These are phyloP conservation scores for Gnomoniopsis sp. DNA, from an alignment of 2,329 filamentous ascomycete genomes.

Conservation along the genomic window DNA sequence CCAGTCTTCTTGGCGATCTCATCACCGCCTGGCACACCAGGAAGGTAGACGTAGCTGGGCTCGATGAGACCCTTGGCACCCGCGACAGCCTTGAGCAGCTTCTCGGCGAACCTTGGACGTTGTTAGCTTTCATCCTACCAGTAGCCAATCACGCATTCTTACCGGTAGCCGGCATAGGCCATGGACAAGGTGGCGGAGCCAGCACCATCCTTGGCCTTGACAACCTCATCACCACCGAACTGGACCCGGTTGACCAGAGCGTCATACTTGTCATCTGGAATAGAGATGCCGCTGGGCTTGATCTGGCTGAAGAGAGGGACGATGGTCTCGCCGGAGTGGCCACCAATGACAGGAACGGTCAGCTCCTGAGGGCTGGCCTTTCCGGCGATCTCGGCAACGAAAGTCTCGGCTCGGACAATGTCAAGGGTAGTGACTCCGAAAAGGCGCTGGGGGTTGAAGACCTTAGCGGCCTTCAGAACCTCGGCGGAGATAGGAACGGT, in stretches of 20 bases:
- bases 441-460: constrained; percentile 92
- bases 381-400: constrained; percentile 81
- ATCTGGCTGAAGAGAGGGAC: constrained; percentile 95
- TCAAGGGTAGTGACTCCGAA: constrained; percentile 99
- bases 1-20: constrained; percentile 81
- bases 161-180: constrained; percentile 92
- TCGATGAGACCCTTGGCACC: constrained; percentile 92
- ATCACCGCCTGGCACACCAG: constrained; percentile 82
- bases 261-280: constrained; percentile 87
- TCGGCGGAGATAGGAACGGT: constrained; percentile 97
- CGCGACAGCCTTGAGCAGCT: constrained; percentile 81
- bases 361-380: constrained; percentile 79
- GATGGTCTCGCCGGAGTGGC: constrained; percentile 97
- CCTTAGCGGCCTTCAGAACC: constrained; percentile 87
- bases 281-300: constrained; percentile 67
- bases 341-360: constrained; percentile 88
- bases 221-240: constrained; percentile 93
- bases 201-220: constrained; percentile 80
- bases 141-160: constrained; percentile 26
- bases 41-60: constrained; percentile 93
- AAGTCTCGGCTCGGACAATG: constrained; percentile 96
- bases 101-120: constrained; percentile 78
- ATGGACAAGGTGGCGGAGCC: constrained; percentile 83
- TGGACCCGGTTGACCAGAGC: constrained; percentile 91
- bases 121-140: constrained; percentile 10